Percentiles rank a stretch among this genome's conserved stretches.
Conservation (phyloP, 371 early-diverging fungal species). For the Rhizopus sp. region DNA sequence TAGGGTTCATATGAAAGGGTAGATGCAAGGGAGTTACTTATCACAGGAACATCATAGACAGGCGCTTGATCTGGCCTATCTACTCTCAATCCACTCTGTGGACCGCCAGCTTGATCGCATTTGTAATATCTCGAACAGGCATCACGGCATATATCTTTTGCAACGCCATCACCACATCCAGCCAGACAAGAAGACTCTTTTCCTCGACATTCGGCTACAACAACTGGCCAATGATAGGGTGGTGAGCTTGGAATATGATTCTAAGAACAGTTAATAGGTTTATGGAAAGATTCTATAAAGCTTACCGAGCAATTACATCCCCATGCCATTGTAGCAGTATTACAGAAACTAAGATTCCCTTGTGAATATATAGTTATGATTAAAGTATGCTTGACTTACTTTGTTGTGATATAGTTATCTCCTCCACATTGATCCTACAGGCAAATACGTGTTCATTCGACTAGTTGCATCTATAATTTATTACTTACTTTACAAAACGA, state of each 20-base stretch:
- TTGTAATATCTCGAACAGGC: slow-evolving; percentile 26
- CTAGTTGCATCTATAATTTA: background rate
- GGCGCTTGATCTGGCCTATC: slow-evolving; percentile 19
- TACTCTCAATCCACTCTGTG: slow-evolving; percentile 23
- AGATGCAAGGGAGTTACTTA: background rate
- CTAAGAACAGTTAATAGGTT: slow-evolving; percentile 11
- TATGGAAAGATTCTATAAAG: background rate
- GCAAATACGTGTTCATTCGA: background rate
- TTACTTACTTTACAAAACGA: slow-evolving; percentile 15
- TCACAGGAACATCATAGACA: slow-evolving; percentile 7
- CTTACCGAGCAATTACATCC: slow-evolving; percentile 18
- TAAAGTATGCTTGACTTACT: slow-evolving; percentile 3
- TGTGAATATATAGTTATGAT: too few relatives aligned
- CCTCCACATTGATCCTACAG: slow-evolving; percentile 18
- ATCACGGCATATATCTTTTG: slow-evolving; percentile 23
- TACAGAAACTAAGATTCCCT: slow-evolving; percentile 12
- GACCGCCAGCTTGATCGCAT: slow-evolving; percentile 33
- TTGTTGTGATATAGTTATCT: background rate
- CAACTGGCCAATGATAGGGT: slow-evolving; percentile 43
- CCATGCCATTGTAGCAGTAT: slow-evolving; percentile 16
- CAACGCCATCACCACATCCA: slow-evolving; percentile 21
- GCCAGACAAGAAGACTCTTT: slow-evolving; percentile 22
- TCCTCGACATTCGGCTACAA: slow-evolving; percentile 37
- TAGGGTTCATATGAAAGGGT: background rate
- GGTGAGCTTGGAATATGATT: slow-evolving; percentile 36